phyloP scores from a whole-genome alignment of 768 basidiomycete species.

The Lactifluus subvellereus region DNA sequence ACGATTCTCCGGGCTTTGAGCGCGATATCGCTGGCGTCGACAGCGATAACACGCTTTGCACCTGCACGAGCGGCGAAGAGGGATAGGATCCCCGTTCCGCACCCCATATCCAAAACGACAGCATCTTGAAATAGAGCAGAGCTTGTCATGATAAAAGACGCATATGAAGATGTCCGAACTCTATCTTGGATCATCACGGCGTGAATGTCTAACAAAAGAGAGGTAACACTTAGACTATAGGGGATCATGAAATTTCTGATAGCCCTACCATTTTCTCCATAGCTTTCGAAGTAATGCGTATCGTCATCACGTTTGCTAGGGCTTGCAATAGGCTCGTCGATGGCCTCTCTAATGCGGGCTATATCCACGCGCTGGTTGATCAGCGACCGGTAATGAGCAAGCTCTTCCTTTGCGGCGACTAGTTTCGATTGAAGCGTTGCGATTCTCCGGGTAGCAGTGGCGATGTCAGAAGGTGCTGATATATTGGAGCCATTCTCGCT shows the following conservation, averaged over 20 bases:
- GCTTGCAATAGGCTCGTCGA: conserved; percentile 29
- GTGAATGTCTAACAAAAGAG: conserved; percentile 66
- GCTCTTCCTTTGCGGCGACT: conserved; percentile 48
- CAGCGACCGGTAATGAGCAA: conserved; percentile 56
- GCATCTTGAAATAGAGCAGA: conserved; percentile 77
- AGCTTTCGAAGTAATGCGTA: conserved; percentile 89
- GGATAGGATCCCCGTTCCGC: conserved; percentile 90
- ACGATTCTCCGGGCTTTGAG: conserved; percentile 46
- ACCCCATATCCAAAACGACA: conserved; percentile 90
- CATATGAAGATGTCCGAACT: conserved; percentile 90
- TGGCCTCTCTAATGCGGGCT: conserved; percentile 38
- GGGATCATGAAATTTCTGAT: not conserved
- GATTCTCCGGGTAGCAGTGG: conserved; percentile 42
- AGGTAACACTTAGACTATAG: not conserved
- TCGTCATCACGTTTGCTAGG: conserved; percentile 65
- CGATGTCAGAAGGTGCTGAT: conserved; percentile 31
- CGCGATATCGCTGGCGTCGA: conserved; percentile 79
- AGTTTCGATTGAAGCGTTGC: conserved; percentile 58
- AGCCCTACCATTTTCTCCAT: conserved; percentile 72
- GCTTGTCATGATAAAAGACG: conserved; percentile 82
- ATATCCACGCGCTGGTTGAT: conserved; percentile 50
- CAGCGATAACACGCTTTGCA: conserved; percentile 84
- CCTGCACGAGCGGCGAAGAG: conserved; percentile 87
- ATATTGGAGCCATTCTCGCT: conserved; percentile 49
- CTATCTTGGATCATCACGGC: conserved; percentile 95